phyloP scores from a whole-genome alignment of 2,329 filamentous ascomycete species.

The Phyllosticta capitalensis region DNA sequence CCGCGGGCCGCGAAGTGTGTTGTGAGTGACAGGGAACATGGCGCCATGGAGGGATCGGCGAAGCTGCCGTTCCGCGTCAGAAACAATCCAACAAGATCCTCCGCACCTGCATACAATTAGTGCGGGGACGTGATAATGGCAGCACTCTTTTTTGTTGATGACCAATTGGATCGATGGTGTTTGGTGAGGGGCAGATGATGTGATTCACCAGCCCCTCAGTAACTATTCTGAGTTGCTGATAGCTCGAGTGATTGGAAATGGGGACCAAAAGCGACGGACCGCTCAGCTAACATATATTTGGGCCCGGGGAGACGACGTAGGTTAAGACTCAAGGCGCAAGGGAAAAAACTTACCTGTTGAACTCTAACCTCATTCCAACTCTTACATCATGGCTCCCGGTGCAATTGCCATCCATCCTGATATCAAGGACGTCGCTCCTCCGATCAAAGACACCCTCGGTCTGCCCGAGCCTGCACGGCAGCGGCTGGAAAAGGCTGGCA shows the following conservation, averaged over 20 bases:
- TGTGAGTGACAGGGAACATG: constrained; percentile 2
- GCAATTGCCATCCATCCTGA: constrained; percentile 43
- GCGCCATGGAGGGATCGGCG: constrained; percentile 7
- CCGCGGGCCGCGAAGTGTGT: constrained; percentile 6
- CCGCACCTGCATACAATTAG: background rate
- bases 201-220: constrained; percentile 6
- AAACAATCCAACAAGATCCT: background rate
- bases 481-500: constrained; percentile 56
- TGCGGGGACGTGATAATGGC: background rate
- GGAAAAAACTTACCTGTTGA: background rate
- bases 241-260: background rate
- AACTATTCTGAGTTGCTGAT: background rate
- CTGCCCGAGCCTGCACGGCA: constrained; percentile 49
- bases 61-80: background rate
- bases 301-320: background rate
- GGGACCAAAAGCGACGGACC: background rate
- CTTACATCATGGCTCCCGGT: constrained; percentile 43
- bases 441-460: constrained; percentile 53
- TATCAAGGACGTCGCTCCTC: constrained; percentile 55
- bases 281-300: background rate
- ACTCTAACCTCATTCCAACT: background rate
- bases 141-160: background rate
- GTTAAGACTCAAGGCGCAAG: background rate
- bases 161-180: constrained; percentile 6
- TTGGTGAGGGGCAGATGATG: constrained; percentile 10